Conservation (phyloP, 2,329 filamentous ascomycete genomes). For the Aureobasidium uvarum region DNA sequence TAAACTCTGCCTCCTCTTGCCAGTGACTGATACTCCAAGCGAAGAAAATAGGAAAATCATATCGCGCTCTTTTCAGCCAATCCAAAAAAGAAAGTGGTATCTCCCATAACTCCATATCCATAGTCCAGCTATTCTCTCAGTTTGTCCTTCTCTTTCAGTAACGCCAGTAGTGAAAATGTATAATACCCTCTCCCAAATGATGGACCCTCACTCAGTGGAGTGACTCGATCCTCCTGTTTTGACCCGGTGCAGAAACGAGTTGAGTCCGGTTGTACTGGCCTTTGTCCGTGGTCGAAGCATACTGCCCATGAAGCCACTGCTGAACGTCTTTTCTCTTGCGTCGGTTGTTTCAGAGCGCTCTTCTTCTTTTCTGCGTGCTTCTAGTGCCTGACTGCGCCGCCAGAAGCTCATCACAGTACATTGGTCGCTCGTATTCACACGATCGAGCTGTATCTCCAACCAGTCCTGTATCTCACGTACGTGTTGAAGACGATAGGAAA, state of each 20-base stretch:
- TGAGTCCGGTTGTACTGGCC: constrained; percentile 12
- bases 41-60: background rate
- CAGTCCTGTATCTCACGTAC: constrained; percentile 89
- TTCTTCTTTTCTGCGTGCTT: constrained; percentile 52
- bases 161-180: background rate
- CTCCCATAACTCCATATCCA: background rate
- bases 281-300: constrained; percentile 15
- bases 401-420: constrained; percentile 68
- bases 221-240: constrained; percentile 3
- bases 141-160: background rate
- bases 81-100: constrained; percentile 20
- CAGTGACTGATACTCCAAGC: background rate
- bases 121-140: background rate
- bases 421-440: constrained; percentile 65
- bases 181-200: background rate
- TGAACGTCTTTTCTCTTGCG: background rate
- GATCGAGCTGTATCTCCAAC: constrained; percentile 77
- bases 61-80: background rate
- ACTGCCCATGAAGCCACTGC: constrained; percentile 5
- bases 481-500: constrained; percentile 80
- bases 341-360: background rate
- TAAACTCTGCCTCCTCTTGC: constrained; percentile 3
- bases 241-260: constrained; percentile 10
- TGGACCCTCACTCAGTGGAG: background rate
- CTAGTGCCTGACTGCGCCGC: constrained; percentile 77